Percentiles rank a stretch among this genome's conserved stretches.
These are phyloP conservation scores for Acrocalymma vagum DNA, from an alignment of 2,329 filamentous ascomycete genomes.

Conservation along the genomic window DNA sequence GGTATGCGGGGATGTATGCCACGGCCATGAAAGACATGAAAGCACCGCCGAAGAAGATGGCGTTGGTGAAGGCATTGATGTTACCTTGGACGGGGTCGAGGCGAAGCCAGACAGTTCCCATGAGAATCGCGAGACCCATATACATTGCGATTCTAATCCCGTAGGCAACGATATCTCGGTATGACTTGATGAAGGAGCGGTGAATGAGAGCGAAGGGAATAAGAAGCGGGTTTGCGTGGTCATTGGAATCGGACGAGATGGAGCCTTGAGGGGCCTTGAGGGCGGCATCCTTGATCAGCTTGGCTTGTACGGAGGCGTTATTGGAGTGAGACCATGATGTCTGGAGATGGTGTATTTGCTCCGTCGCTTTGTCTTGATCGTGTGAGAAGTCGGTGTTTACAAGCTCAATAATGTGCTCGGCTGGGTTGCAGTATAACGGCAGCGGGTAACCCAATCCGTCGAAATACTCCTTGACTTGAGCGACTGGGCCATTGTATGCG, in stretches of 20 bases:
- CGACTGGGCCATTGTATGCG: slow-evolving; percentile 75
- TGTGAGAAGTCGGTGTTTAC: slow-evolving; percentile 78
- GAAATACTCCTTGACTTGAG: slow-evolving; percentile 70
- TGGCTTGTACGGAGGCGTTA: slow-evolving; percentile 35
- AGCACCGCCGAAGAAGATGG: slow-evolving; percentile 68
- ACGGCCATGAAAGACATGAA: slow-evolving; percentile 67
- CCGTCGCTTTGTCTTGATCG: slow-evolving; percentile 57
- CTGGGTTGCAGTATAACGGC: slow-evolving; percentile 77
- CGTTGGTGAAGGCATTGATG: slow-evolving; percentile 84
- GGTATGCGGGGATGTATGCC: slow-evolving; percentile 83
- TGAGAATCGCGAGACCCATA: slow-evolving; percentile 79
- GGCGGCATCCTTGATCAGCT: slow-evolving; percentile 32
- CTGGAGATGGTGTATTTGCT: slow-evolving; percentile 63
- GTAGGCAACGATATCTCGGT: slow-evolving; percentile 85
- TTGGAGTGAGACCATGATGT: slow-evolving; percentile 63
- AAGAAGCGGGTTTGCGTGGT: slow-evolving; percentile 55
- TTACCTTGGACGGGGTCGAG: slow-evolving; percentile 72
- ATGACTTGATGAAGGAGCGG: slow-evolving; percentile 82
- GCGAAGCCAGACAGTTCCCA: slow-evolving; percentile 87
- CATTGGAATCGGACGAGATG: neutral
- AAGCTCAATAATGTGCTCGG: slow-evolving; percentile 80
- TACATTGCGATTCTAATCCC: slow-evolving; percentile 87
- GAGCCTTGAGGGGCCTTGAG: neutral
- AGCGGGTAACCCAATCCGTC: slow-evolving; percentile 67
- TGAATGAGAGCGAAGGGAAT: slow-evolving; percentile 75